Conservation (phyloP, 768 basidiomycete species). For the Lactifluus subvellereus region DNA sequence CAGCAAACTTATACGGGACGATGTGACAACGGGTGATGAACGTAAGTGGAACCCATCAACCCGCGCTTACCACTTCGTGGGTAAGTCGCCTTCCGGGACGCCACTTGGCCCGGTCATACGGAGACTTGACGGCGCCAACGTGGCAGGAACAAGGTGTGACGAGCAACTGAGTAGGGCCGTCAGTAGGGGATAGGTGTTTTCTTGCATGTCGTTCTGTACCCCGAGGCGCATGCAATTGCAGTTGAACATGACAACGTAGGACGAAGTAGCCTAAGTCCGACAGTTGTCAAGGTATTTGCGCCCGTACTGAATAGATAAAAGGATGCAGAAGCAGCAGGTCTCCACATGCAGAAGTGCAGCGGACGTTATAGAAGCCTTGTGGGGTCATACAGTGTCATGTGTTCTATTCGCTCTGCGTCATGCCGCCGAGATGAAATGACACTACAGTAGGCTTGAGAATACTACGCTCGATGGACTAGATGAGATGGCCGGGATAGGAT, state of each 20-base stretch:
- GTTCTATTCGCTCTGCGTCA: neutral
- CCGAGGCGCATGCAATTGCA: neutral
- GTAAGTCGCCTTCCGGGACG: neutral
- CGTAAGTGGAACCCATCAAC: neutral
- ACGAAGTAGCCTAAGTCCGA: neutral
- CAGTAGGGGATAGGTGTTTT: neutral
- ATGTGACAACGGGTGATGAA: neutral
- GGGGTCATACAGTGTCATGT: neutral
- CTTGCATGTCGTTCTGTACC: neutral
- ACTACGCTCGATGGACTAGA: neutral
- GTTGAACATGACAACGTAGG: neutral
- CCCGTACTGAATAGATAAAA: neutral
- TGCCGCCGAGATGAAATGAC: neutral
- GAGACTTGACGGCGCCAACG: neutral
- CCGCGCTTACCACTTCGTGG: neutral
- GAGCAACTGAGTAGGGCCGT: neutral
- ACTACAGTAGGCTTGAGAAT: neutral
- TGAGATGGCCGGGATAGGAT: neutral
- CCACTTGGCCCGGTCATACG: neutral
- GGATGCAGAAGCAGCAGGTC: too few species aligned
- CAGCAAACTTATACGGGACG: neutral
- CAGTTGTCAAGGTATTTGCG: neutral
- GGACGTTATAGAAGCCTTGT: neutral
- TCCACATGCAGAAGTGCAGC: neutral
- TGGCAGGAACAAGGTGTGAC: neutral